Evolutionary conservation across 2,329 filamentous ascomycete genomes (phyloP), one percentile per base, ranked within the genome.

Genomic region (Geoglossum cookeanum): DNA sequence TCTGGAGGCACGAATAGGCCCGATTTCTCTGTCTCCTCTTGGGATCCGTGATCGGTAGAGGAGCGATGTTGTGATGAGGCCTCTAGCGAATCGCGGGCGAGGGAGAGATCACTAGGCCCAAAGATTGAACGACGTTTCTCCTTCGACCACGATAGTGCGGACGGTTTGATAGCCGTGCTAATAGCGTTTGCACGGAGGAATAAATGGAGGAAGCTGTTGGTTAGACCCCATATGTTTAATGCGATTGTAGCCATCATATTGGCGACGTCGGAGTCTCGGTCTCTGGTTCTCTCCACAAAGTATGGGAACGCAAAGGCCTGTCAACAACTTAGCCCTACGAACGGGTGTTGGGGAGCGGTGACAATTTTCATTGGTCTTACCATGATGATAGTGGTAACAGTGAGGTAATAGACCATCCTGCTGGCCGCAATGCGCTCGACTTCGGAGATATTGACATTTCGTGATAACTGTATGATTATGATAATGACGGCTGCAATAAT

Each of bases 321-420:
- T 3, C 1, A 4, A 29, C 29, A 17, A 60, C 62, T 62, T 47
- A 61, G 60, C 29, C 22, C n/a, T 44, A n/a, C 17, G n/a, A 22
- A 4, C 9, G 5, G 9, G 4, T 17, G 3, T 30, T 15, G 27
- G 5, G 39, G 3, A 15, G 15, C 45, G 33, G n/a, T 29, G 22
- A 22, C 22, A 22, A 22, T 22, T 22, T 27, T 4, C 9, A 45
- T 7, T 29, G 6, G 27, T 70, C 77, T 68, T 63, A 84, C 81
- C 65, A 75, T 79, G 57, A 75, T 79, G 54, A 78, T 67, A 57
- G 80, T 69, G 15, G 74, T 78, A 56, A 83, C 66, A 1, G 75
- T 67, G 60, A 84, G 70, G 64, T 83, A 85, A 65, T 83, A 86
- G 9, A 84, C 78, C 79, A 85, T 85, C 59, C 80, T 74, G 5